phyloP scores from a whole-genome alignment of 2,329 filamentous ascomycete species.

The Gaeumannomyces tritici region DNA sequence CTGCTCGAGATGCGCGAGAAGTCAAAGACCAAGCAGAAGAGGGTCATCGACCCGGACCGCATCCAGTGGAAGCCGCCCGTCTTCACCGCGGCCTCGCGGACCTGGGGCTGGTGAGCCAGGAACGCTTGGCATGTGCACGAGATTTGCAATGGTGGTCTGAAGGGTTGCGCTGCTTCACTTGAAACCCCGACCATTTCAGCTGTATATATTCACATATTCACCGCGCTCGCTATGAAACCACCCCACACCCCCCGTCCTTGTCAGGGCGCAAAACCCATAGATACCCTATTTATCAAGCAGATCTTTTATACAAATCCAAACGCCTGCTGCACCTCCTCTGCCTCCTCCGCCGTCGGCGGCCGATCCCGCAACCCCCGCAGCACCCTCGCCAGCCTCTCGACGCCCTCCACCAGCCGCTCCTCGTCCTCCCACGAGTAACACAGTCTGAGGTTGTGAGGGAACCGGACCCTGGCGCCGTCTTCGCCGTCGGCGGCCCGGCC shows the following conservation, averaged over 20 bases:
- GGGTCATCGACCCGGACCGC: slow-evolving; percentile 64
- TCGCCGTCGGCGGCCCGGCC: slow-evolving; percentile 50
- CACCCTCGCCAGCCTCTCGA: slow-evolving; percentile 31
- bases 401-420: slow-evolving; percentile 53
- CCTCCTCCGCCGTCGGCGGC: slow-evolving; percentile 22
- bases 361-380: slow-evolving; percentile 10
- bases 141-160: no score
- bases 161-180: neutral
- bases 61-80: slow-evolving; percentile 96
- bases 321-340: neutral
- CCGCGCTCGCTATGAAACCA: neutral
- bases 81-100: slow-evolving; percentile 80
- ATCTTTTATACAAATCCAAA: slow-evolving; percentile 3
- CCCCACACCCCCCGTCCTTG: neutral
- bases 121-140: no score
- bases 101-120: slow-evolving; percentile 76
- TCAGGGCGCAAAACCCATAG: neutral
- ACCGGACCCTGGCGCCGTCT: slow-evolving; percentile 41
- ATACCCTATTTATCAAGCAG: neutral
- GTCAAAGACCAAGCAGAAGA: slow-evolving; percentile 67
- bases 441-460: slow-evolving; percentile 53
- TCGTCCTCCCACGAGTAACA: slow-evolving; percentile 68
- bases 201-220: no score
- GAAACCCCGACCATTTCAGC: neutral
- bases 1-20: slow-evolving; percentile 73